Base-by-base conservation (phyloP, 257 asterid genomes). In the Agastache rugosa region DNA sequence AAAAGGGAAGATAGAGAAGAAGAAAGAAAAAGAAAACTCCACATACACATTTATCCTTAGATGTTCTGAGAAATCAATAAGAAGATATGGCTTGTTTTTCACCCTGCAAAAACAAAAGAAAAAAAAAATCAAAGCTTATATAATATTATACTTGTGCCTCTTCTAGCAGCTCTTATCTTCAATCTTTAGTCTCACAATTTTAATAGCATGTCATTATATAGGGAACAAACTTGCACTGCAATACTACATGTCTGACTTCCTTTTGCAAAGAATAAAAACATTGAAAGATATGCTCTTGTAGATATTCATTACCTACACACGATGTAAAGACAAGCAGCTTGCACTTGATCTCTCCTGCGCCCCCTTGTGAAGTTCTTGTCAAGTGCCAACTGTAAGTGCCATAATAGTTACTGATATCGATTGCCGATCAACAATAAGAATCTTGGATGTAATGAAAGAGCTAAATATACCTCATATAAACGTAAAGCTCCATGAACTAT, bases 321-420 rank as follows among this genome's bases (percentile, higher is more conserved):
- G 80, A 90, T 88, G 84, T 91, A 93, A 71, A 93, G 96, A 83
- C 97, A 91, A 72, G 97, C 87, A 77, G 96, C 97, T 69, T 84
- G 88, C 45, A 93, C 97, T 72, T 82, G 94, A 44, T 89, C 96
- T 81, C 81, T 93, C 85, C 94, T 88, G 72, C 96, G 96, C 31
- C 98, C 98, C 85, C 86, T 88, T 39, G 98, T 91, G 83, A 90
- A 91, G 74, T 79, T 80, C 58, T 86, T 87, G 45, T 90, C 97
- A 60, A 90, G 63, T 72, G 91, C 97, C 69, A 87, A 83, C 96
- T 93, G 81, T 75, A 78, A 76, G 75, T 71, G 29, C 67, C 79
- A 72, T 48, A 62, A 45, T 51, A 67, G 27, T 70, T 67, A 19
- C 44, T 8, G 2, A 53, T 50, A 45, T 41, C 6, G 15, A 71